Evolutionary conservation across 169 alveolate genomes (phyloP).

Genomic region (Plasmodium coatneyi): DNA sequence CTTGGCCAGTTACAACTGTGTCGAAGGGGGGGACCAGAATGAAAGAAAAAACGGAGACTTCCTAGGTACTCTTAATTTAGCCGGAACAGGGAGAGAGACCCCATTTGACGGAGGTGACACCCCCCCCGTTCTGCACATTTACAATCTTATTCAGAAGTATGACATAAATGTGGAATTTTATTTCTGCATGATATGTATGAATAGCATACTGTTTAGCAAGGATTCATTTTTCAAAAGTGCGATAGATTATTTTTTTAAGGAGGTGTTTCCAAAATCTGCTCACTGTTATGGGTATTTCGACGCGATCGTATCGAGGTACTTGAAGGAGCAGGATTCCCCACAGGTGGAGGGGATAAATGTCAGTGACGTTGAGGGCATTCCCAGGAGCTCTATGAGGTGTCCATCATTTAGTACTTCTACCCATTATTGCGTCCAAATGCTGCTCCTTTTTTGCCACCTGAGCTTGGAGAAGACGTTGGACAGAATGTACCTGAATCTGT

Average conservation of each 20-base stretch:
- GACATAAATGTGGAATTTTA: slow-evolving; percentile 28
- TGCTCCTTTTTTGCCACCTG: slow-evolving; percentile 41
- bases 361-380: background rate
- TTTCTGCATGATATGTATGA: slow-evolving; percentile 69
- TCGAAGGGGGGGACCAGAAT: background rate
- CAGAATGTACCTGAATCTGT: slow-evolving; percentile 18
- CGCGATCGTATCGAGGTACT: slow-evolving; percentile 5
- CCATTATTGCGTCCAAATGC: slow-evolving; percentile 8
- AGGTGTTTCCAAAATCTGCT: slow-evolving; percentile 21
- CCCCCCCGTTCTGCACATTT: slow-evolving; percentile 3
- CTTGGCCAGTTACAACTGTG: slow-evolving; percentile 8
- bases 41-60: background rate
- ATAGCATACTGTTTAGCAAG: slow-evolving; percentile 54
- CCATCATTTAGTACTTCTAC: background rate
- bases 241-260: slow-evolving; percentile 49
- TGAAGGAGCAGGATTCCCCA: background rate
- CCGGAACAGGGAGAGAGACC: background rate
- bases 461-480: slow-evolving; percentile 20
- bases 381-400: background rate
- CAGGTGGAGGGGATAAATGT: background rate
- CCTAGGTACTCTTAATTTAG: background rate
- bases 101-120: background rate
- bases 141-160: slow-evolving; percentile 23
- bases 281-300: slow-evolving; percentile 15
- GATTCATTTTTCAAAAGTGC: slow-evolving; percentile 53